Percentiles rank a stretch among this genome's conserved stretches.
phyloP scores from a whole-genome alignment of 257 asterid species.

The Solanum piurae region DNA sequence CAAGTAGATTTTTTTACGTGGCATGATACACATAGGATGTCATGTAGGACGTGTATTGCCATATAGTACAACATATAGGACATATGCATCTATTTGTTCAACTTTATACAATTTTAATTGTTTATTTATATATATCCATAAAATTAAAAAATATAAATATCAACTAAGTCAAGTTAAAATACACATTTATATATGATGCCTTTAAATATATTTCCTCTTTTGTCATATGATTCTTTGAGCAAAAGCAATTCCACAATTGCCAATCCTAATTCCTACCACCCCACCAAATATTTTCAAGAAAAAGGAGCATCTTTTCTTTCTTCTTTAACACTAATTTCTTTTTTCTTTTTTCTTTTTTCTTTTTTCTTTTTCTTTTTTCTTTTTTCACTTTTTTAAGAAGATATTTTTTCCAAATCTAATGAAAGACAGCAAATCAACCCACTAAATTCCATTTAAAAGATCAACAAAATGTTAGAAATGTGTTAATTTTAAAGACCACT shows the following conservation, averaged over 20 bases:
- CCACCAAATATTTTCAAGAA: background rate
- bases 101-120: no score
- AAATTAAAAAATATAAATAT: no score
- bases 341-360: no score
- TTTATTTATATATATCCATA: no score
- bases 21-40: background rate
- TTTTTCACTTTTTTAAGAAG: background rate
- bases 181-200: rapidly evolving
- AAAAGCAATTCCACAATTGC: background rate
- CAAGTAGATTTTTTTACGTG: no score
- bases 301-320: background rate
- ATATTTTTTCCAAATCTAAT: background rate
- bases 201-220: background rate
- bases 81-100: no score
- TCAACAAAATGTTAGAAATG: background rate
- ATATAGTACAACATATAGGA: no score
- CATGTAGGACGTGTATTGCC: background rate
- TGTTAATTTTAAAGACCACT: background rate
- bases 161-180: background rate
- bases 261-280: background rate
- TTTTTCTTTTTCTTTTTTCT: background rate
- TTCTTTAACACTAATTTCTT: background rate
- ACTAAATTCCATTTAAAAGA: background rate
- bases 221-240: background rate
- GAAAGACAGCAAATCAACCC: background rate